Conservation (phyloP, 2,329 filamentous ascomycete species). For the Curvularia sp. region DNA sequence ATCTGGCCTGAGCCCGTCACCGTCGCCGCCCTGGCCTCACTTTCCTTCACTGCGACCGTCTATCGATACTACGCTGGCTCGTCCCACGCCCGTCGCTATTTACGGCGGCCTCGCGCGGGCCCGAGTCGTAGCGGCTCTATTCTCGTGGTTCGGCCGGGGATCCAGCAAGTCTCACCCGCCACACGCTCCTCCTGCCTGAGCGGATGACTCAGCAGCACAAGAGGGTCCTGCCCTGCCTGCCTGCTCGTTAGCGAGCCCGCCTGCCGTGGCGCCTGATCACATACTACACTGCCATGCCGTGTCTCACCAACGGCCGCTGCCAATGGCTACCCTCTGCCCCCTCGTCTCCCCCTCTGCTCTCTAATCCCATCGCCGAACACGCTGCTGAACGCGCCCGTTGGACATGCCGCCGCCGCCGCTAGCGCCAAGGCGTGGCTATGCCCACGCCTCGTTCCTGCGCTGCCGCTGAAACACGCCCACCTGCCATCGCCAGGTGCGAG, state of each 20-base stretch:
- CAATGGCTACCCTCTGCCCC: not conserved
- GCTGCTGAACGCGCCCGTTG: not conserved
- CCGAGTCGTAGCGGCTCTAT: constrained; percentile 13
- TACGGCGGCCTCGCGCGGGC: constrained; percentile 2
- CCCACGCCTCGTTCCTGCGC: not conserved
- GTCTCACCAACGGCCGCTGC: not conserved
- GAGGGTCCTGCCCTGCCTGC: too few species aligned
- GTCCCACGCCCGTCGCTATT: constrained; percentile 14
- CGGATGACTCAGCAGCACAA: constrained; percentile 1
- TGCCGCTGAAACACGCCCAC: not conserved
- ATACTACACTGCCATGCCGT: constrained; percentile 15
- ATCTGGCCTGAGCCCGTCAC: not conserved
- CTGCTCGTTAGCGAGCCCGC: not conserved
- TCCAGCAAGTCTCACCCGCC: not conserved
- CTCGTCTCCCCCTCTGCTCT: not conserved
- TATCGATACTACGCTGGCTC: constrained; percentile 21
- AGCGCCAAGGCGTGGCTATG: not conserved
- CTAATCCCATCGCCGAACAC: not conserved
- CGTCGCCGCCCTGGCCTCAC: constrained; percentile 6
- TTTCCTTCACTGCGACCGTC: not conserved
- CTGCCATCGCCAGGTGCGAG: not conserved
- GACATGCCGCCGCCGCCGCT: not conserved
- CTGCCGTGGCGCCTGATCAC: constrained; percentile 8
- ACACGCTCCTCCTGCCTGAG: constrained; percentile 14
- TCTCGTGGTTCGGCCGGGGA: constrained; percentile 10